Evolutionary conservation across 2,329 filamentous ascomycete species (phyloP).

Genomic region (Cyclaneusma minus): DNA sequence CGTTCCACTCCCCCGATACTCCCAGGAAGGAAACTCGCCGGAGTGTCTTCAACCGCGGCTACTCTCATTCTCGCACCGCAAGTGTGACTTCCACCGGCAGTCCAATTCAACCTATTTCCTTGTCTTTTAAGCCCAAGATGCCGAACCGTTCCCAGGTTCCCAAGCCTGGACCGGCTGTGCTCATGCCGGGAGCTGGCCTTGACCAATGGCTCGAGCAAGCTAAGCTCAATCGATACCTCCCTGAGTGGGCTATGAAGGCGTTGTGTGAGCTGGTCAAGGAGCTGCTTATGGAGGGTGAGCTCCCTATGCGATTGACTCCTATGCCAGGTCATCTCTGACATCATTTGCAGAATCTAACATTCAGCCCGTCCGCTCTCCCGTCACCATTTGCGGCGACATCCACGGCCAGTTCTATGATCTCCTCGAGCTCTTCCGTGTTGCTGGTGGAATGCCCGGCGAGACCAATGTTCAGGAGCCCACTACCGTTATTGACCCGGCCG

Average conservation of each 20-base stretch:
- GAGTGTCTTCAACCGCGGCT: too few relatives aligned
- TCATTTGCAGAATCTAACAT: slow-evolving; percentile 74
- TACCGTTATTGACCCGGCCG: slow-evolving; percentile 72
- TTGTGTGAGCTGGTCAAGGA: slow-evolving; percentile 98
- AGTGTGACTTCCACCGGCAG: too few relatives aligned
- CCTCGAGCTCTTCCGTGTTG: slow-evolving; percentile 89
- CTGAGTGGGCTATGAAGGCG: slow-evolving; percentile 95
- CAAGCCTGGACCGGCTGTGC: slow-evolving; percentile 77
- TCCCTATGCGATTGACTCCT: too few relatives aligned
- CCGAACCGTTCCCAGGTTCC: slow-evolving; percentile 38
- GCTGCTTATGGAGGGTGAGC: slow-evolving; percentile 87
- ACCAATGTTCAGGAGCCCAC: slow-evolving; percentile 52
- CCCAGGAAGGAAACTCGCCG: too few relatives aligned
- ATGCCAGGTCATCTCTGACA: slow-evolving; percentile 10
- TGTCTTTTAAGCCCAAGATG: background rate
- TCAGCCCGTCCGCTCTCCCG: slow-evolving; percentile 89
- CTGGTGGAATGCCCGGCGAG: slow-evolving; percentile 90
- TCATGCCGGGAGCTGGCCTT: slow-evolving; percentile 69
- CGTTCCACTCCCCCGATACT: too few relatives aligned
- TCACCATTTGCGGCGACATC: slow-evolving; percentile 95
- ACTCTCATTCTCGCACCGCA: too few relatives aligned
- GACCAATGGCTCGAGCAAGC: slow-evolving; percentile 96
- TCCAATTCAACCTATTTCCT: too few relatives aligned
- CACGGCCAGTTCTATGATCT: slow-evolving; percentile 98
- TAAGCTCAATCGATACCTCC: slow-evolving; percentile 93